Percentiles rank a stretch among this genome's conserved stretches.
These are phyloP conservation scores for Melaleuca alternifolia DNA, from an alignment of 345 rosid species.

Conservation along the genomic window DNA sequence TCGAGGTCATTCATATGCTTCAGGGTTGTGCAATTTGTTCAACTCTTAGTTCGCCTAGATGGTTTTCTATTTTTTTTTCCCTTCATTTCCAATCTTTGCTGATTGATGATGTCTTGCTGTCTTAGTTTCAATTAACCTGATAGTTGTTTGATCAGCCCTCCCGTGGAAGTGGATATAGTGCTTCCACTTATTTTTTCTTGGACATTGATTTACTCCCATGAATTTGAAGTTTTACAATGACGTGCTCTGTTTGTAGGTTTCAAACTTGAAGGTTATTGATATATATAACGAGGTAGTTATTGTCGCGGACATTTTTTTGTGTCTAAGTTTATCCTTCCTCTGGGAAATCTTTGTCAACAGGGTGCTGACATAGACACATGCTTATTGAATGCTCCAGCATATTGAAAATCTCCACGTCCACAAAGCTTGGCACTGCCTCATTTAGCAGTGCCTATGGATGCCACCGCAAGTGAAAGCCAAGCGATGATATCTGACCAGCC, in stretches of 20 bases:
- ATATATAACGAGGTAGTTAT: slow-evolving; percentile 19
- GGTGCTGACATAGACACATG: neutral
- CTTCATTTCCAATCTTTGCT: neutral
- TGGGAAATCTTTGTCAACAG: neutral
- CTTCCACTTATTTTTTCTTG: neutral
- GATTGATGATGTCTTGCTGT: neutral
- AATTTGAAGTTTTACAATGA: neutral
- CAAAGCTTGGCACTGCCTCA: slow-evolving; percentile 37
- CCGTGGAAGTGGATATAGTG: neutral
- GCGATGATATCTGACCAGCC: slow-evolving; percentile 65
- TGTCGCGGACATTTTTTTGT: neutral
- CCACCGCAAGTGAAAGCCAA: slow-evolving; percentile 70
- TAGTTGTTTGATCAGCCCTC: neutral
- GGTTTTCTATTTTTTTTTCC: neutral
- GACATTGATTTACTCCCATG: neutral
- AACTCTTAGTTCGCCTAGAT: neutral
- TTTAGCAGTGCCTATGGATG: slow-evolving; percentile 81
- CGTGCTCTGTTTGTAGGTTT: slow-evolving; percentile 35
- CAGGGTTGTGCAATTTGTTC: neutral
- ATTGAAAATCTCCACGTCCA: slow-evolving; percentile 9
- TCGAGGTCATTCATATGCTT: neutral
- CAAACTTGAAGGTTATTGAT: slow-evolving; percentile 34
- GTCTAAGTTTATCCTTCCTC: neutral
- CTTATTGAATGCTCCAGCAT: neutral
- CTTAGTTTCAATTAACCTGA: neutral